phyloP scores from a whole-genome alignment of 371 early-diverging fungal species.

The Circinella umbellata region DNA sequence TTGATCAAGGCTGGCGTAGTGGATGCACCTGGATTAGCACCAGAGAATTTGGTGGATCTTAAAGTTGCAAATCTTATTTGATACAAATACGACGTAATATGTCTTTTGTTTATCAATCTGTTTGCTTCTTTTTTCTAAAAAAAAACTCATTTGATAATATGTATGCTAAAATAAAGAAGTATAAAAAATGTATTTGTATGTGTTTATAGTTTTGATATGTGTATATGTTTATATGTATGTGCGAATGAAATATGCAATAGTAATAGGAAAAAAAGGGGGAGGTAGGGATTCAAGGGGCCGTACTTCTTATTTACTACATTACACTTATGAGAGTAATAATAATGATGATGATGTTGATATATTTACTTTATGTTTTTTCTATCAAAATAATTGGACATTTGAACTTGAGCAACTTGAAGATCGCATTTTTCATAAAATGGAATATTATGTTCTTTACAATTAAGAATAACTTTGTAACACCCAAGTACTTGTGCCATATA shows the following conservation, averaged over 20 bases:
- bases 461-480: constrained; percentile 84
- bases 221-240: too few relatives aligned
- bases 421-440: constrained; percentile 96
- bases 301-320: too few relatives aligned
- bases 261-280: too few relatives aligned
- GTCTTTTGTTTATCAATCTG: background rate
- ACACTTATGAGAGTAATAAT: too few relatives aligned
- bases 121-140: constrained; percentile 2
- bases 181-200: background rate
- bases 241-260: too few relatives aligned
- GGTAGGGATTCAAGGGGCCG: too few relatives aligned
- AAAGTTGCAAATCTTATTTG: constrained; percentile 1
- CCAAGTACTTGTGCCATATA: constrained; percentile 56
- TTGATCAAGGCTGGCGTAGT: constrained; percentile 67
- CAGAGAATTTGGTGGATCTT: constrained; percentile 29
- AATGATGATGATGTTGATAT: too few relatives aligned
- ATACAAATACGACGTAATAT: background rate
- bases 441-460: constrained; percentile 87
- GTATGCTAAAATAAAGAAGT: too few relatives aligned
- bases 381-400: constrained; percentile 77
- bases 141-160: constrained; percentile 12
- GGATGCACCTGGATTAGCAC: constrained; percentile 21
- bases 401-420: constrained; percentile 81
- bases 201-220: background rate
- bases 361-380: background rate